phyloP scores from a whole-genome alignment of 768 basidiomycete species.

The Russula sp. region DNA sequence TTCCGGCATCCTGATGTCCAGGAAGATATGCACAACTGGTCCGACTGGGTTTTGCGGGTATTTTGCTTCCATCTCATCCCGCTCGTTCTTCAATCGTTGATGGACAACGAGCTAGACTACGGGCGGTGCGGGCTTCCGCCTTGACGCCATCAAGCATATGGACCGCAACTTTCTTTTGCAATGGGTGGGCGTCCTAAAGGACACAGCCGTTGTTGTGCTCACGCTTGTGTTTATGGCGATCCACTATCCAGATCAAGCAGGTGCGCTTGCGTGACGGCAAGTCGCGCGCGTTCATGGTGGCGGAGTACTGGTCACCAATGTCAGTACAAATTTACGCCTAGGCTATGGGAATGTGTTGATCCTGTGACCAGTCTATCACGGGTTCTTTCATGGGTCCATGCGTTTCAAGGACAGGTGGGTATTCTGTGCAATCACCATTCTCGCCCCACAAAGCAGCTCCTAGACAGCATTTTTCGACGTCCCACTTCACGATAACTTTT shows the following conservation, averaged over 20 bases:
- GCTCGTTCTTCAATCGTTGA: background rate
- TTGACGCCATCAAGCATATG: conserved; percentile 91
- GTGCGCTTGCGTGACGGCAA: conserved; percentile 39
- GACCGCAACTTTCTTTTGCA: conserved; percentile 60
- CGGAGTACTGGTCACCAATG: conserved; percentile 81
- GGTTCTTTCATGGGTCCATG: conserved; percentile 51
- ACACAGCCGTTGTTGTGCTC: background rate
- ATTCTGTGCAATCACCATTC: background rate
- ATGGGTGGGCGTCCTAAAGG: conserved; percentile 45
- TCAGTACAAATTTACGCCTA: conserved; percentile 28
- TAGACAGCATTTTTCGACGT: conserved; percentile 90
- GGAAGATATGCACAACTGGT: conserved; percentile 70
- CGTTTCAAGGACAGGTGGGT: conserved; percentile 58
- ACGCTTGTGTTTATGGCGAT: background rate
- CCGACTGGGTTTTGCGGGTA: conserved; percentile 64
- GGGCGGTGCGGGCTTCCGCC: conserved; percentile 64
- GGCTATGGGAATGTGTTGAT: conserved; percentile 2
- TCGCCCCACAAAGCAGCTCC: conserved; percentile 1
- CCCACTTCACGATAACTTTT: conserved; percentile 79
- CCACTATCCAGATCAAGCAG: conserved; percentile 40
- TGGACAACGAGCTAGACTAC: conserved; percentile 42
- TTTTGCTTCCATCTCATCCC: background rate
- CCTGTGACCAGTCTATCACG: conserved; percentile 34
- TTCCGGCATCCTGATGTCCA: conserved; percentile 76
- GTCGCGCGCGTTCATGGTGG: conserved; percentile 53